Percentiles rank a stretch among this genome's conserved stretches.
phyloP scores from a whole-genome alignment of 345 rosid species.

The Eucalyptus guilfoylei region DNA sequence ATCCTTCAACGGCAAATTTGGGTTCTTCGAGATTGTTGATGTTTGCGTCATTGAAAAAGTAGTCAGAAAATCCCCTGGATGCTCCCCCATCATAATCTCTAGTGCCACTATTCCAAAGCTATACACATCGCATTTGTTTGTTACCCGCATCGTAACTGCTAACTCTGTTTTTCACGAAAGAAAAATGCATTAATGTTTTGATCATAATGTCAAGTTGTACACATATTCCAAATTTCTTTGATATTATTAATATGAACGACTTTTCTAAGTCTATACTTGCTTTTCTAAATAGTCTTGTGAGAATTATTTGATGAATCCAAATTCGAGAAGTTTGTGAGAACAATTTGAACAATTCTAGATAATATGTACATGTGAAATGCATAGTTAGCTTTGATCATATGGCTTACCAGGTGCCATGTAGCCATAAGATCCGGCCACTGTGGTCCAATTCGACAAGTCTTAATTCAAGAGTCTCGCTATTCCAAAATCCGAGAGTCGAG shows the following conservation, averaged over 20 bases:
- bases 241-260: no score
- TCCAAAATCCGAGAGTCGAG: no score
- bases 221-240: no score
- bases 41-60: neutral
- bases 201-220: no score
- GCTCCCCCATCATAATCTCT: conserved; percentile 54
- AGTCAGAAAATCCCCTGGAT: conserved; percentile 40
- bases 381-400: no score
- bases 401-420: no score
- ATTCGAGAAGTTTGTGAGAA: neutral
- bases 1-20: conserved; percentile 20
- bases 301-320: neutral
- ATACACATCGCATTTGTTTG: conserved; percentile 41
- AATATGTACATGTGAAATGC: rapidly evolving
- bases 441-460: no score
- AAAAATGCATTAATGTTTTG: no score
- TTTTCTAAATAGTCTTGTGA: neutral
- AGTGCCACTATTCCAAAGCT: conserved; percentile 52
- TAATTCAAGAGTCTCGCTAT: no score
- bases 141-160: neutral
- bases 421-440: no score
- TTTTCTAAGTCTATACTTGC: neutral
- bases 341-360: neutral
- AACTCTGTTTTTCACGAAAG: neutral
- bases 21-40: neutral